Evolutionary conservation across 2,329 filamentous ascomycete species (phyloP).

Genomic region (Tricladium varicosporioides): DNA sequence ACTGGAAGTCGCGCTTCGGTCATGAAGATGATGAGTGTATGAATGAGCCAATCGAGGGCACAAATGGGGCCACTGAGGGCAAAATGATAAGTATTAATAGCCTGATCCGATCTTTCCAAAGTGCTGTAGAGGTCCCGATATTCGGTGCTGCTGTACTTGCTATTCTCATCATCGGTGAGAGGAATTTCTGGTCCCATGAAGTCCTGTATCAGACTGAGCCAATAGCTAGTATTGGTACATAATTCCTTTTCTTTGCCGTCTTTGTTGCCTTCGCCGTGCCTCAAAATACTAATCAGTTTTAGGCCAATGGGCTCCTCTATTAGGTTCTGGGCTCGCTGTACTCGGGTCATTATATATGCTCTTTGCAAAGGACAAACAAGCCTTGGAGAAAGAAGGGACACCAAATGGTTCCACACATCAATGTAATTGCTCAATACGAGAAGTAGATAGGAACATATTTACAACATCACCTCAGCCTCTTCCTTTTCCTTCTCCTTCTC

Average conservation of each 20-base stretch:
- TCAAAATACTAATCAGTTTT: too few species aligned
- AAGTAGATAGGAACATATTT: too few species aligned
- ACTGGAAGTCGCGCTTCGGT: slow-evolving; percentile 51
- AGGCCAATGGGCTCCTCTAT: slow-evolving; percentile 61
- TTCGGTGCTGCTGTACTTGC: slow-evolving; percentile 58
- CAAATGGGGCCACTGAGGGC: slow-evolving; percentile 51
- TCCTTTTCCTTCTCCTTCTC: too few species aligned
- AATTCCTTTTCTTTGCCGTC: too few species aligned
- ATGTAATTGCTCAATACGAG: too few species aligned
- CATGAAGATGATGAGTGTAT: slow-evolving; percentile 28
- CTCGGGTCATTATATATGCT: slow-evolving; percentile 58
- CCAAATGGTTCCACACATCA: slow-evolving; percentile 1
- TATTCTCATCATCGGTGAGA: slow-evolving; percentile 60
- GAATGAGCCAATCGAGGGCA: slow-evolving; percentile 49
- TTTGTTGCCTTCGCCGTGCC: too few species aligned
- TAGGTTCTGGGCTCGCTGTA: slow-evolving; percentile 55
- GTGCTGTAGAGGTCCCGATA: slow-evolving; percentile 55
- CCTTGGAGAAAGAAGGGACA: slow-evolving; percentile 4
- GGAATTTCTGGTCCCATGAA: slow-evolving; percentile 59
- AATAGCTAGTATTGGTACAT: slow-evolving; percentile 57
- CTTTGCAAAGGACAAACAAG: slow-evolving; percentile 29
- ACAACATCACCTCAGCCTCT: too few species aligned
- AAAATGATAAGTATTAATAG: slow-evolving; percentile 53
- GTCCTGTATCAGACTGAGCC: slow-evolving; percentile 60
- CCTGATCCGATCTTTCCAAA: slow-evolving; percentile 51